Percentiles rank a stretch among this genome's conserved stretches.
phyloP scores from a whole-genome alignment of 495 filamentous ascomycete species.

The Hyaloscypha hepaticicola region DNA sequence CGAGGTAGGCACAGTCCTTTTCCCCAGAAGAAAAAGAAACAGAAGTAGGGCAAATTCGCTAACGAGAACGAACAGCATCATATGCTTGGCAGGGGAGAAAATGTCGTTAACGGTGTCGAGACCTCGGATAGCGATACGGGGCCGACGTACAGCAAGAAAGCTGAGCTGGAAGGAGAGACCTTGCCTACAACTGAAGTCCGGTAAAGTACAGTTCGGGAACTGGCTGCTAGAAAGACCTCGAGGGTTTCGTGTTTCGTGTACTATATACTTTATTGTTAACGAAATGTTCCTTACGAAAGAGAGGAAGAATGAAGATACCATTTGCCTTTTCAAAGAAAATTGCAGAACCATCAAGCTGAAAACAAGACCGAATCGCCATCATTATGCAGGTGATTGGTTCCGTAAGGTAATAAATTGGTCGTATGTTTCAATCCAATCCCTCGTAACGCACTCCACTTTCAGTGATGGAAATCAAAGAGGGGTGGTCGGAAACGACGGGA shows the following conservation, averaged over 20 bases:
- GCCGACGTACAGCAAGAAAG: slow-evolving; percentile 7
- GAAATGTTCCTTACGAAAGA: not conserved
- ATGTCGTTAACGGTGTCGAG: slow-evolving; percentile 12
- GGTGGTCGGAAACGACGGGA: no score
- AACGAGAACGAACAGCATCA: slow-evolving; percentile 17
- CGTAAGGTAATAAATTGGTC: not conserved
- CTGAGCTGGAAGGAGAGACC: slow-evolving; percentile 5
- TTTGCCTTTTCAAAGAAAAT: slow-evolving; percentile 3
- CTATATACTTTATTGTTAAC: not conserved
- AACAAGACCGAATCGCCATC: slow-evolving; percentile 16
- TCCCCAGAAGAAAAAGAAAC: not conserved
- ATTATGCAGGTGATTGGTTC: slow-evolving; percentile 15
- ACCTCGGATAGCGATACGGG: slow-evolving; percentile 10
- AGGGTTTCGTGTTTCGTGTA: not conserved
- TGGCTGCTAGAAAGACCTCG: no score
- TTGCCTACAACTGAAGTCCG: not conserved
- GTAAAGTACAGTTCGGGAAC: not conserved
- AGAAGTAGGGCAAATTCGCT: no score
- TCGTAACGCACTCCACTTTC: no score
- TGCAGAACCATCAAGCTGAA: slow-evolving; percentile 20
- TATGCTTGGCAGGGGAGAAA: slow-evolving; percentile 24
- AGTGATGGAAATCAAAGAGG: no score
- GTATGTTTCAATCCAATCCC: no score
- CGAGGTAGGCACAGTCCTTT: slow-evolving; percentile 33
- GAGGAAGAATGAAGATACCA: not conserved